phyloP scores from a whole-genome alignment of 2,329 filamentous ascomycete genomes.

The Pseudogymnoascus sp. region DNA sequence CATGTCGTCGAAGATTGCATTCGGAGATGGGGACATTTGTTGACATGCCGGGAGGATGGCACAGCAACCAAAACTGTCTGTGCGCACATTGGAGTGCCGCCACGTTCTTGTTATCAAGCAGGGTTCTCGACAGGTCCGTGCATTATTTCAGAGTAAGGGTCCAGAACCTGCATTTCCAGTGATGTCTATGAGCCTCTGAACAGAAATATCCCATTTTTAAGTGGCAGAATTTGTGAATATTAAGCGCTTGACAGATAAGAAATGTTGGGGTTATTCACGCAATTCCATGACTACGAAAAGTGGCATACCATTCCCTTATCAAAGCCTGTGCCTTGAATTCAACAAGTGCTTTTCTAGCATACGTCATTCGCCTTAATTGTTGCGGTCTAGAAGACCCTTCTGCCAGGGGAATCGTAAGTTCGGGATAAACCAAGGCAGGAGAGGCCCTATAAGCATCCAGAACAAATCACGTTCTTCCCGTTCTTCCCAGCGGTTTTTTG shows the following conservation, averaged over 20 bases:
- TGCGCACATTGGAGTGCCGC: neutral
- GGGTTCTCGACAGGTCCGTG: neutral
- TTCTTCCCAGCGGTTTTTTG: neutral
- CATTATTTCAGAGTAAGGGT: neutral
- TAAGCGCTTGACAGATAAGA: neutral
- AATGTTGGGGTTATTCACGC: neutral
- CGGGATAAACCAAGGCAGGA: neutral
- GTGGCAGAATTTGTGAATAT: neutral
- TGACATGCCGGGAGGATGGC: neutral
- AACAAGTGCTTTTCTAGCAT: neutral
- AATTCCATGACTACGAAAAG: neutral
- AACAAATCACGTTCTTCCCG: constrained; percentile 2
- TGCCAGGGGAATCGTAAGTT: neutral
- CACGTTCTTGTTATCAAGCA: constrained; percentile 4
- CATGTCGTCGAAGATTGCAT: neutral
- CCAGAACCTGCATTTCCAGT: neutral
- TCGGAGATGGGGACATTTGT: neutral
- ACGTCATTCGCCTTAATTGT: neutral
- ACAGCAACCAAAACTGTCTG: constrained; percentile 2
- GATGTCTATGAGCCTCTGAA: neutral
- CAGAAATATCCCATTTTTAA: neutral
- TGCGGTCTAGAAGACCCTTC: neutral
- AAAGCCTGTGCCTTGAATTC: neutral
- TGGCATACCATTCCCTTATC: neutral
- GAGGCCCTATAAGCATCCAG: neutral